Evolutionary conservation across 768 basidiomycete genomes (phyloP).

Genomic region (Cantharellus anzutake): DNA sequence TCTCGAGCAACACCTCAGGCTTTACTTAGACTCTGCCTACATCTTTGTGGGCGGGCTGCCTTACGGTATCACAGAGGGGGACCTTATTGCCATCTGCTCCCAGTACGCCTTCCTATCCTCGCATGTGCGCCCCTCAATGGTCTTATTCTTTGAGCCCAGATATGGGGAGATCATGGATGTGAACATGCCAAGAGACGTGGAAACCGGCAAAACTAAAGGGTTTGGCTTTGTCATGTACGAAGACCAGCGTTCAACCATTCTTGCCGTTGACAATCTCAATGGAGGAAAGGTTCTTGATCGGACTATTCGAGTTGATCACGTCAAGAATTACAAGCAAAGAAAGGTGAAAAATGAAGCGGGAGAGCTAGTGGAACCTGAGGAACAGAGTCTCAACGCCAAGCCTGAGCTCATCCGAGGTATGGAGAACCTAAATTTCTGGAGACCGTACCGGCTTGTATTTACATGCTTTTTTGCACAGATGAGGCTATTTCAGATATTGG

Average conservation of each 20-base stretch:
- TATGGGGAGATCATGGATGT: constrained; percentile 95
- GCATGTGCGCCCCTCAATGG: not conserved
- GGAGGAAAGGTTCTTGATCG: constrained; percentile 76
- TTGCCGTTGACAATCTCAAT: constrained; percentile 98
- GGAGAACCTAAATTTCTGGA: constrained; percentile 10
- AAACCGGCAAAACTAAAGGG: constrained; percentile 76
- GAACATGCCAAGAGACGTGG: constrained; percentile 85
- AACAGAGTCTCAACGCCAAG: constrained; percentile 72
- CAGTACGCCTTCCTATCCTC: constrained; percentile 40
- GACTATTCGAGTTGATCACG: constrained; percentile 82
- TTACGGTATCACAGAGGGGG: constrained; percentile 85
- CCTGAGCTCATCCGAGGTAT: constrained; percentile 50
- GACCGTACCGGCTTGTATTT: not conserved
- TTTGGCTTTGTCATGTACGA: constrained; percentile 99
- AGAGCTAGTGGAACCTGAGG: constrained; percentile 69
- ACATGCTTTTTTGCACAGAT: not conserved
- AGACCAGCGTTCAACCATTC: constrained; percentile 86
- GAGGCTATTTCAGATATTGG: constrained; percentile 22
- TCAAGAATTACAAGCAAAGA: constrained; percentile 80
- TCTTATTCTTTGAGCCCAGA: constrained; percentile 23
- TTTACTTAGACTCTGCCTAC: constrained; percentile 68
- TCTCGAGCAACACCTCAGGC: not conserved
- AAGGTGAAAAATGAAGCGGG: constrained; percentile 61
- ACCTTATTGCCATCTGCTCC: constrained; percentile 92
- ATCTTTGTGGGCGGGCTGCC: constrained; percentile 82